Evolutionary conservation across 2,329 filamentous ascomycete genomes (phyloP).

Genomic region (Cylindrodendrum hubeiense): DNA sequence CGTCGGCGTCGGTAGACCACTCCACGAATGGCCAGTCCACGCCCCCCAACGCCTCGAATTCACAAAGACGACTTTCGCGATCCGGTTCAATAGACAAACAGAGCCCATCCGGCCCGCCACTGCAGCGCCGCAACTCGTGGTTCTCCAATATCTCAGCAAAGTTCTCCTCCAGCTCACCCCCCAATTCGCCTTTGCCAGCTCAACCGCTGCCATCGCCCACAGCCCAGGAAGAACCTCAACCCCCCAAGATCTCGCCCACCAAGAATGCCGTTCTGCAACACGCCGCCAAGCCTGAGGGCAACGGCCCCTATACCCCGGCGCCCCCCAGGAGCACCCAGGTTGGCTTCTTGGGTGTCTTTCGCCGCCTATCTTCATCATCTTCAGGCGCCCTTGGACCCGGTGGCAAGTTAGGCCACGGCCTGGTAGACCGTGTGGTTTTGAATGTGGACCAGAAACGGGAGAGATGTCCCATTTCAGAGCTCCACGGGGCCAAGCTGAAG

Average conservation of each 20-base stretch:
- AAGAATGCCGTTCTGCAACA: constrained; percentile 73
- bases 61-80: constrained; percentile 45
- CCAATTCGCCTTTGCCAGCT: constrained; percentile 47
- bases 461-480: constrained; percentile 81
- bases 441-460: constrained; percentile 87
- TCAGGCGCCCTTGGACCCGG: constrained; percentile 47
- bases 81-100: constrained; percentile 53
- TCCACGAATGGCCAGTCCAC: constrained; percentile 39
- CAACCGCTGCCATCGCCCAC: constrained; percentile 44
- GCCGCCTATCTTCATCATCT: constrained; percentile 82
- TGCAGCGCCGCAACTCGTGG: constrained; percentile 82
- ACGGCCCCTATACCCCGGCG: constrained; percentile 78
- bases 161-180: constrained; percentile 70
- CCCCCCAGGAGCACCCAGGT: constrained; percentile 77
- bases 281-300: constrained; percentile 66
- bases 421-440: constrained; percentile 84
- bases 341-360: constrained; percentile 84
- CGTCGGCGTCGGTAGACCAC: constrained; percentile 39
- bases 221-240: constrained; percentile 54
- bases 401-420: constrained; percentile 64
- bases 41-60: constrained; percentile 40
- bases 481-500: constrained; percentile 84
- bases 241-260: constrained; percentile 62
- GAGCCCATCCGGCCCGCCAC: constrained; percentile 48
- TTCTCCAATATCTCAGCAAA: constrained; percentile 94